Evolutionary conservation across 108 stramenopile species (phyloP).

Genomic region (Nitzschia inconspicua): DNA sequence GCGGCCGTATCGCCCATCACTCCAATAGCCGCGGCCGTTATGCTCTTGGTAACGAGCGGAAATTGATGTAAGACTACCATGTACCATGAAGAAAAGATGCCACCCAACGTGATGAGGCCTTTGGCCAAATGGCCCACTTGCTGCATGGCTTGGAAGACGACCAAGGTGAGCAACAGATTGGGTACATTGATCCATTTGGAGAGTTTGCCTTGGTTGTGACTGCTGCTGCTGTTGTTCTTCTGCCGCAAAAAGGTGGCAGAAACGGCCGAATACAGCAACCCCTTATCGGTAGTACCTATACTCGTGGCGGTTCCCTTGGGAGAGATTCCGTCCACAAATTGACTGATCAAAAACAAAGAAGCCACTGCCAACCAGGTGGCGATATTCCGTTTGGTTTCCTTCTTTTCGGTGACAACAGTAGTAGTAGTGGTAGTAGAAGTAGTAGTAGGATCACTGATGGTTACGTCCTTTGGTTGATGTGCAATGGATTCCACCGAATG

Average conservation of each 20-base stretch:
- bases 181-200: background rate
- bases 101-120: background rate
- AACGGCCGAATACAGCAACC: too few relatives aligned
- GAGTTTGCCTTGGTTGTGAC: too few relatives aligned
- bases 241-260: too few relatives aligned
- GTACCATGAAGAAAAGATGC: constrained; percentile 32
- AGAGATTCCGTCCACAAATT: too few relatives aligned
- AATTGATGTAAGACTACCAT: constrained; percentile 26
- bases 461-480: too few relatives aligned
- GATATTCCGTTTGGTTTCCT: background rate
- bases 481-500: too few relatives aligned
- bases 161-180: background rate
- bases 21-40: constrained; percentile 54
- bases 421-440: too few relatives aligned
- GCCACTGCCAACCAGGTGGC: background rate
- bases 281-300: too few relatives aligned
- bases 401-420: background rate
- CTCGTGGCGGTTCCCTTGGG: too few relatives aligned
- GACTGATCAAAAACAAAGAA: background rate
- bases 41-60: constrained; percentile 59
- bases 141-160: background rate
- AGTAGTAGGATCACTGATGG: too few relatives aligned
- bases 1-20: constrained; percentile 54
- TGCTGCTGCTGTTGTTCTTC: background rate
- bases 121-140: background rate